Evolutionary conservation across 140 eudicot genomes (phyloP), one percentile per base, ranked within the genome.

Genomic region (Oenanthe javanica): DNA sequence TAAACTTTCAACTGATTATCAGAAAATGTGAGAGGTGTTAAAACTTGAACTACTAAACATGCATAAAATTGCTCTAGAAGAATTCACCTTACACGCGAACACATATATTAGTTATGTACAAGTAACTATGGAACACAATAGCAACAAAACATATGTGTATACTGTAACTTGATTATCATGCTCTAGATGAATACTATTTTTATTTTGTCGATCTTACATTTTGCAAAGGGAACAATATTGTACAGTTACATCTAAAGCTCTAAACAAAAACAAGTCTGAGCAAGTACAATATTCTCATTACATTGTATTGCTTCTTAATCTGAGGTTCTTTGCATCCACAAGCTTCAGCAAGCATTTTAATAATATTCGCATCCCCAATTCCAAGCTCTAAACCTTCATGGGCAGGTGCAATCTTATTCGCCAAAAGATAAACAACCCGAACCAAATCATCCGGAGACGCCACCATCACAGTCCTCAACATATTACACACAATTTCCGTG

Each of bases 361-460:
- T 90, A 80, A 94, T 89, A 49, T 90, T 82, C 42, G 96, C 92
- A 81, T 94, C 98, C 42, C 98, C 97, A 82, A 94, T 81, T 5
- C 98, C 96, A 50, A 94, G 96, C 90, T 94, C 97, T 78, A 92
- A 27, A 31, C 98, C 98, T 64, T 92, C 94, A n/a, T 94, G 96
- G 3, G 96, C 94, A 6, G 98, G 87, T 0, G 98, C 96, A 61
- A 94, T 87, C 86, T 85, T 85, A 80, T 92, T 92, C 0, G 93
- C 97, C 77, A 87, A 76, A 76, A 94, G 89, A 82, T 94, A 94
- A 18, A 94, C 93, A 77, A 94, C 90, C 9, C 88, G 63, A 49
- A 89, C 79, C 79, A 94, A 86, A 83, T 94, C 98, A 63, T 94
- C 96, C 0, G 94, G 96, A 4, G 90, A 86, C 3, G 87, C 87